These are phyloP conservation scores for Lachnellula hyalina DNA, from an alignment of 2,329 filamentous ascomycete genomes.

Conservation along the genomic window DNA sequence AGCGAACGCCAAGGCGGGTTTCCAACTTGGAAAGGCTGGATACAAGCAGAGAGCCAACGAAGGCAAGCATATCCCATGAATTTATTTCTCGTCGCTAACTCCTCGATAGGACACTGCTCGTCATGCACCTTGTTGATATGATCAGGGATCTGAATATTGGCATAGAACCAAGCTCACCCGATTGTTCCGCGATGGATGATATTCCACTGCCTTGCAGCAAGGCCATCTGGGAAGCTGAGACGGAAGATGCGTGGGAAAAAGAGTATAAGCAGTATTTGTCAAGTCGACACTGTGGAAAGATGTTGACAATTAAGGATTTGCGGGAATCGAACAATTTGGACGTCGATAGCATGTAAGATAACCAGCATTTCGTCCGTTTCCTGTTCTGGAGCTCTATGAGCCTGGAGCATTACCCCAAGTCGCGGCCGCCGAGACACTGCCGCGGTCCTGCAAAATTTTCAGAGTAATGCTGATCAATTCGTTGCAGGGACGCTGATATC, in stretches of 20 bases:
- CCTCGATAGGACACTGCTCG: slow-evolving; percentile 8
- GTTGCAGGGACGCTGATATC: background rate
- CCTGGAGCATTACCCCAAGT: no score
- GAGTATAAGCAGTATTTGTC: slow-evolving; percentile 13
- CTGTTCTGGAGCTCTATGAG: no score
- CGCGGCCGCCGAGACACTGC: no score
- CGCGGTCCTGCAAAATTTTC: no score
- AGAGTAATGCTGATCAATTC: no score
- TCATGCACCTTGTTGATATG: slow-evolving; percentile 9
- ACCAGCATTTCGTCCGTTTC: no score
- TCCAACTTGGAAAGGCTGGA: slow-evolving; percentile 11
- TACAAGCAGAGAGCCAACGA: slow-evolving; percentile 9
- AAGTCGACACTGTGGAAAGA: background rate
- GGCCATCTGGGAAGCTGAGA: slow-evolving; percentile 12
- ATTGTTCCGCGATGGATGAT: slow-evolving; percentile 3
- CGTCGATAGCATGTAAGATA: background rate
- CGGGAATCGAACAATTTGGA: background rate
- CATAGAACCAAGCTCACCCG: background rate
- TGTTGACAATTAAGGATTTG: slow-evolving; percentile 5
- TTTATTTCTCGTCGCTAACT: background rate
- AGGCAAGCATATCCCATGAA: slow-evolving; percentile 2
- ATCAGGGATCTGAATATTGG: slow-evolving; percentile 11
- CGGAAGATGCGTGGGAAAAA: slow-evolving; percentile 6
- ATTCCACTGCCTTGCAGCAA: slow-evolving; percentile 9
- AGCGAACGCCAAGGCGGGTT: slow-evolving; percentile 3